Base-by-base conservation (phyloP, 805 yeast species). In the Candida germanica region DNA sequence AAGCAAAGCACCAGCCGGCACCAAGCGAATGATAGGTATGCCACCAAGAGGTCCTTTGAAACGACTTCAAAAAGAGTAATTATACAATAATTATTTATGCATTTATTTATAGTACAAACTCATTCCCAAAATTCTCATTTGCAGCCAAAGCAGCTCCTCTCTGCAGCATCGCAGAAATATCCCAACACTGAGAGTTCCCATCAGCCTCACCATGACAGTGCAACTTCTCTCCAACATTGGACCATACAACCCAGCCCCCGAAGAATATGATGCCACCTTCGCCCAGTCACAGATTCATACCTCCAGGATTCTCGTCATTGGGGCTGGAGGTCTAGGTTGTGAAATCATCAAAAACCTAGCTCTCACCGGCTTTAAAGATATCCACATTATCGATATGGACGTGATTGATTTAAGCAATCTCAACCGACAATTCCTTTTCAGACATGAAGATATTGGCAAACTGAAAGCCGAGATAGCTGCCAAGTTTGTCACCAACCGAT, bases 321-420 rank as follows among this genome's bases (percentile, higher is more conserved):
- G 94, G 1, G 91, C 91, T 1, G 94, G 94, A 1, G 94, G 94
- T 0, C 61, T 84, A 16, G 94, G 94, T 3, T 84, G 94, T 59
- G 93, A 85, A 56, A 80, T 84, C 20, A 58, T 84, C 30, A 85
- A 85, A 58, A 74, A 83, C 54, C 64, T 85, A 34, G 85, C 85
- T 1, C 60, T 80, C 21, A 67, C 79, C n/a, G 91, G 91, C 4
- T 80, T 85, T 51, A 61, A 61, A 39, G 59, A 77, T 31, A 75
- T 85, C 20, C 77, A 80, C 39, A 74, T 85, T 8, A 80, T 84
- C 25, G 94, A 84, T 52, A 83, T 84, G 91, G 94, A 84, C 55
- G 82, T 86, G 2, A 82, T 84, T 35, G 93, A 84, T 46, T 56
- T 83, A n/a, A 74, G 84, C 17, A 84, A 84, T 49, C 65, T 84